A percentile compares a stretch with the other conserved stretches of the same genome.
Conservation (phyloP, 768 basidiomycete genomes). For the Ephemerocybe angulata region DNA sequence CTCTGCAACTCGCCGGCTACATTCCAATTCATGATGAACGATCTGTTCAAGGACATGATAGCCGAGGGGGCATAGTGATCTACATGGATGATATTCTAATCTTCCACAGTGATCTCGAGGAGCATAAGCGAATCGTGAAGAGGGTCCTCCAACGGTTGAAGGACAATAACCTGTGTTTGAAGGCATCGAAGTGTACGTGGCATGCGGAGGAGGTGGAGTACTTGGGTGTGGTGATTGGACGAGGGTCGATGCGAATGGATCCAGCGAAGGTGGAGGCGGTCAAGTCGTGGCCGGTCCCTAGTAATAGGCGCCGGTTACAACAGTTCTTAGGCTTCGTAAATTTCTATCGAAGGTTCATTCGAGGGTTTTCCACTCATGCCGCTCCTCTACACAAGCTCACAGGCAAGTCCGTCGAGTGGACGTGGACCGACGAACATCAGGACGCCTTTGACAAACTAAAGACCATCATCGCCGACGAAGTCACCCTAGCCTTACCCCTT, state of each 20-base stretch:
- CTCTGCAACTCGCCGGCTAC: conserved; percentile 11
- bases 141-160: not conserved
- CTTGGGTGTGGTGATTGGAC: conserved; percentile 19
- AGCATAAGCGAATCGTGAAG: not conserved
- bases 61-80: conserved; percentile 20
- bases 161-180: conserved; percentile 17
- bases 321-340: conserved; percentile 40
- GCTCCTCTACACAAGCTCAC: not conserved
- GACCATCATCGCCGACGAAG: not conserved
- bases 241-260: conserved; percentile 28
- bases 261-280: conserved; percentile 26
- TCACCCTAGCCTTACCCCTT: not conserved
- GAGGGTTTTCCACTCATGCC: conserved; percentile 20
- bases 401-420: conserved; percentile 16
- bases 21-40: conserved; percentile 10
- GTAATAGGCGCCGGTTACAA: conserved; percentile 26
- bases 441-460: not conserved
- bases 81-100: conserved; percentile 35
- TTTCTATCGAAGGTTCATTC: conserved; percentile 33
- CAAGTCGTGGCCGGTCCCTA: conserved; percentile 27
- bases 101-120: conserved; percentile 7
- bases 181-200: conserved; percentile 23
- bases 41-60: not conserved
- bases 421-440: conserved; percentile 16
- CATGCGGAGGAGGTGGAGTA: conserved; percentile 15